phyloP scores from a whole-genome alignment of 176 grass and related monocot species.

The Cenchrus fungigraminus region DNA sequence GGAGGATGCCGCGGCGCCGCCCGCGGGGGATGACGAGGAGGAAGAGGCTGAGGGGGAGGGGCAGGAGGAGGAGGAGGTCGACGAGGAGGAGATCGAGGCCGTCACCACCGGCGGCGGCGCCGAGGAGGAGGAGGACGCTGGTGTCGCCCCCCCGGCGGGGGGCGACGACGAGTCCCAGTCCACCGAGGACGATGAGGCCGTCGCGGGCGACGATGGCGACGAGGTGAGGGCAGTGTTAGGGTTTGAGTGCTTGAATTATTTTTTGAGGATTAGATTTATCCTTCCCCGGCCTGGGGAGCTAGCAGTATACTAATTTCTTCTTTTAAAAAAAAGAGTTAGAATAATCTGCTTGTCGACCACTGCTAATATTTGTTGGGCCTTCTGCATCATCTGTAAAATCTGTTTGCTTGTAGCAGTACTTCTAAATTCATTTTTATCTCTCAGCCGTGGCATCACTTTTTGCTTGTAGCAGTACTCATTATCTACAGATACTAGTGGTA shows the following conservation, averaged over 20 bases:
- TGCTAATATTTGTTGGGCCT: not conserved
- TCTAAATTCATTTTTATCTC: not conserved
- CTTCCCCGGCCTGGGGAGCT: not conserved
- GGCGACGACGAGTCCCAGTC: constrained; percentile 54
- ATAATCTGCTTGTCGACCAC: not conserved
- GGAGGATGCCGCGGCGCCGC: constrained; percentile 7
- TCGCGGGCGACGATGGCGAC: constrained; percentile 16
- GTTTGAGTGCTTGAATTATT: not conserved
- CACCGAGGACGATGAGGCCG: constrained; percentile 65
- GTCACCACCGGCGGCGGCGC: constrained; percentile 55
- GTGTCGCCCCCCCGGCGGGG: constrained; percentile 9
- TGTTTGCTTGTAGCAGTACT: not conserved
- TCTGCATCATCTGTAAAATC: not conserved
- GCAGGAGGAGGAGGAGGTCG: constrained; percentile 54
- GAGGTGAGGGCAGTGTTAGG: constrained; percentile 44
- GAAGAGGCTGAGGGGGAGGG: not conserved
- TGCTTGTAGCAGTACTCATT: not conserved
- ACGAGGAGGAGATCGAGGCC: constrained; percentile 78
- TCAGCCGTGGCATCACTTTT: not conserved
- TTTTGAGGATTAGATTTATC: not conserved
- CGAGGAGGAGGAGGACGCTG: constrained; percentile 41
- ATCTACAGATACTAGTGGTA: not conserved
- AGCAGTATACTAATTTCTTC: not conserved
- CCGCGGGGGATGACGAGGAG: constrained; percentile 2
- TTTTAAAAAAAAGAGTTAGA: not conserved